Percentiles rank a stretch among this genome's conserved stretches.
Evolutionary conservation across 2,329 filamentous ascomycete genomes (phyloP).

Genomic region (Dactylellina parvicollis): DNA sequence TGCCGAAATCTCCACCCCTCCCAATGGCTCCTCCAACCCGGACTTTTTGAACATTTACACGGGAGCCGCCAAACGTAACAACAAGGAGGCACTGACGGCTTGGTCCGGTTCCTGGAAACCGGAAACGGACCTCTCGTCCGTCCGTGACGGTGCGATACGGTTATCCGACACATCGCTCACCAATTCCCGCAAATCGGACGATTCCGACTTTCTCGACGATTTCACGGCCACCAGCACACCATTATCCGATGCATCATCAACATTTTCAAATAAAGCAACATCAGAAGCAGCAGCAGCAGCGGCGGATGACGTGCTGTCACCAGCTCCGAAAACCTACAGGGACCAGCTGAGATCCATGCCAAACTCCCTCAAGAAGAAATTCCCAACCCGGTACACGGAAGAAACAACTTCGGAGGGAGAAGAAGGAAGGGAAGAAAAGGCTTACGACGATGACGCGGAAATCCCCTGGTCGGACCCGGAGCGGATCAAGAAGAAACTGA

Average conservation of each 20-base stretch:
- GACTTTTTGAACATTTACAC: constrained; percentile 41
- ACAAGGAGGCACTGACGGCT: constrained; percentile 19
- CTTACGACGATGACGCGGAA: constrained; percentile 8
- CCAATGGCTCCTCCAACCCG: background rate
- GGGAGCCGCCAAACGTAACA: constrained; percentile 2
- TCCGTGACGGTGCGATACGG: constrained; percentile 13
- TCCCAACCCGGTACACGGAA: constrained; percentile 29
- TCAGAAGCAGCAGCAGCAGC: background rate
- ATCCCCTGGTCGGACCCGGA: constrained; percentile 33
- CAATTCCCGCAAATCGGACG: background rate
- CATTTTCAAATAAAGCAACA: too few relatives aligned
- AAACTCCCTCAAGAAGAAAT: background rate
- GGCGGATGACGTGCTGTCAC: background rate
- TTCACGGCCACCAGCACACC: constrained; percentile 1
- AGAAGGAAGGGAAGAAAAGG: too few relatives aligned
- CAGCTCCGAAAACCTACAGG: background rate
- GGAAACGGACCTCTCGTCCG: constrained; percentile 32
- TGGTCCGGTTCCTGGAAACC: constrained; percentile 42
- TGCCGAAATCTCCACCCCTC: constrained; percentile 19
- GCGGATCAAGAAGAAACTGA: constrained; percentile 10
- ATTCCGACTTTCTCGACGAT: constrained; percentile 27
- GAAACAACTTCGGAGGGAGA: too few relatives aligned
- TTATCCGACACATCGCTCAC: background rate
- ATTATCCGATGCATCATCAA: background rate
- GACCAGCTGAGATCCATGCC: constrained; percentile 4